Conservation (phyloP, 2,329 filamentous ascomycete species). For the Calonectria pseudoreteaudii region DNA sequence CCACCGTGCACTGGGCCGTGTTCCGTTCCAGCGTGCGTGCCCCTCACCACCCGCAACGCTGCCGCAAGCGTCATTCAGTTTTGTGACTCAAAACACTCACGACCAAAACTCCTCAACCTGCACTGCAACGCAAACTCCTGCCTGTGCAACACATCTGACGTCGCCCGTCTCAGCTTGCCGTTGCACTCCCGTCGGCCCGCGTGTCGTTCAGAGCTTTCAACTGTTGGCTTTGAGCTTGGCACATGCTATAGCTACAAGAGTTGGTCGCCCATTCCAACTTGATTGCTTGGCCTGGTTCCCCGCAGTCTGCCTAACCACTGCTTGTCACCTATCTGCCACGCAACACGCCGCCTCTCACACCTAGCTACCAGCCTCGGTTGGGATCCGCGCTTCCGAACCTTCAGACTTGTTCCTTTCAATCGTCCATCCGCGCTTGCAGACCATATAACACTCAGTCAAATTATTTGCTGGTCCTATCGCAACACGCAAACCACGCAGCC, state of each 20-base stretch:
- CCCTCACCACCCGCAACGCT: slow-evolving; percentile 8
- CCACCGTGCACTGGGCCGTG: background rate
- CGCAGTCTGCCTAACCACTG: slow-evolving; percentile 11
- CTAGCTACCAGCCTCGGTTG: slow-evolving; percentile 16
- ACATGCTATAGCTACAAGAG: background rate
- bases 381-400: slow-evolving; percentile 33
- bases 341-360: slow-evolving; percentile 6
- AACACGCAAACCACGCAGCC: background rate
- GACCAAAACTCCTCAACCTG: slow-evolving; percentile 1
- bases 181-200: background rate
- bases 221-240: background rate
- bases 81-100: slow-evolving; percentile 21
- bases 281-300: slow-evolving; percentile 5
- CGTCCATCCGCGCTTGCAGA: background rate
- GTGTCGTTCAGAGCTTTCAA: background rate
- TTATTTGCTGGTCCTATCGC: background rate
- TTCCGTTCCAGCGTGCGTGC: background rate
- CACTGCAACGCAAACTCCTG: background rate
- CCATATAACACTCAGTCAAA: background rate
- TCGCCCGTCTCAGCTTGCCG: background rate
- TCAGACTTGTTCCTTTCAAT: background rate
- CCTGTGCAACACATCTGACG: background rate
- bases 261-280: background rate
- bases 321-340: slow-evolving; percentile 4
- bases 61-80: slow-evolving; percentile 5